Conservation (phyloP, 495 filamentous ascomycete species). For the Penicillium cinerascens region DNA sequence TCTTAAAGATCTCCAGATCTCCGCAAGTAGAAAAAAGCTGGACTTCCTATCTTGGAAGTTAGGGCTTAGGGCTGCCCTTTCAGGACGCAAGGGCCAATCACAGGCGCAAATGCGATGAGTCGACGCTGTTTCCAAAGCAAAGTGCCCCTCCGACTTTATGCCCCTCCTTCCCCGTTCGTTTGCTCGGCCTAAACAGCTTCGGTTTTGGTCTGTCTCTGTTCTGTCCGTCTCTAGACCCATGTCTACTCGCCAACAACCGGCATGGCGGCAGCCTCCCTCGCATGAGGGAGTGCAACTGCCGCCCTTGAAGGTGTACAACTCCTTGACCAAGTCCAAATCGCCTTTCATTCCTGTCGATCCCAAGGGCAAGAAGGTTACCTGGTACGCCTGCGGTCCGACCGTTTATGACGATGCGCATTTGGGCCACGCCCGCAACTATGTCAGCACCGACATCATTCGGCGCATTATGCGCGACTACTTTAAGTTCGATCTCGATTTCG, state of each 20-base stretch:
- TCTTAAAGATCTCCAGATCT: conserved; percentile 4
- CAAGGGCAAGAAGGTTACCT: conserved; percentile 64
- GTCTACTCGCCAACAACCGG: conserved; percentile 46
- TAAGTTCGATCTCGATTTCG: conserved; percentile 79
- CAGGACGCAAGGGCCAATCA: conserved; percentile 15
- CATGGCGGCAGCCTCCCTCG: conserved; percentile 43
- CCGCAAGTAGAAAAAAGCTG: conserved; percentile 21
- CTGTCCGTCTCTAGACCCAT: conserved; percentile 14
- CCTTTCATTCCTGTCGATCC: conserved; percentile 73
- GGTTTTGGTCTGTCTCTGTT: conserved; percentile 1
- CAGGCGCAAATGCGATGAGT: conserved; percentile 6
- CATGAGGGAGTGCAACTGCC: conserved; percentile 35
- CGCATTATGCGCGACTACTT: conserved; percentile 86
- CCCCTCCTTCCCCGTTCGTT: conserved; percentile 25
- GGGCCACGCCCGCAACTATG: conserved; percentile 92
- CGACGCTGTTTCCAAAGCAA: conserved; percentile 17
- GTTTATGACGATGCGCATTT: conserved; percentile 90
- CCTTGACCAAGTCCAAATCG: conserved; percentile 66
- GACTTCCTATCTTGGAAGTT: conserved; percentile 20
- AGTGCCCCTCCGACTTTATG: conserved; percentile 29
- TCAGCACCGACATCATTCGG: conserved; percentile 87
- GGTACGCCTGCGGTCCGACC: conserved; percentile 92
- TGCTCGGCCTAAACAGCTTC: conserved; percentile 12
- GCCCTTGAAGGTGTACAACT: conserved; percentile 61
- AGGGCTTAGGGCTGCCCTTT: conserved; percentile 37